Conservation (phyloP, 176 grass and related monocot genomes). For the Aegilops sharonensis region DNA sequence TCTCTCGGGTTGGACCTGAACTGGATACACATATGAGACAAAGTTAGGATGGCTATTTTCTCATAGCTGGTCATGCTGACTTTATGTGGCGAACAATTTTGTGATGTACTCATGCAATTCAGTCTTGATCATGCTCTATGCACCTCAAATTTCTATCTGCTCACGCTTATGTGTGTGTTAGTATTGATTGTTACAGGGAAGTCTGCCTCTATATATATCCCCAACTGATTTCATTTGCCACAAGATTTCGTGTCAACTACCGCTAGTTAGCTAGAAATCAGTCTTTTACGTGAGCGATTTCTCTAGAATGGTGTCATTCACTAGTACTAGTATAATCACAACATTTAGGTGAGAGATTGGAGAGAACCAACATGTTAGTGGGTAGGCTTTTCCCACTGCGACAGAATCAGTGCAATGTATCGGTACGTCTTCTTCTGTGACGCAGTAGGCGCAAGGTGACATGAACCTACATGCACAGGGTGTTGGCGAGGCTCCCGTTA, state of each 20-base stretch:
- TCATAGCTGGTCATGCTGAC: not conserved
- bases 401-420: rapidly evolving
- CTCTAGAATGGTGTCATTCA: not conserved
- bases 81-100: not conserved
- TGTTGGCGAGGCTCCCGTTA: not conserved
- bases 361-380: not conserved
- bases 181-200: not conserved
- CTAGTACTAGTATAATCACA: not conserved
- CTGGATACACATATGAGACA: not conserved
- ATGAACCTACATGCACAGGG: too few species aligned
- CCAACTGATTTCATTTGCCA: not conserved
- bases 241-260: not conserved
- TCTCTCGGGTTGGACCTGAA: not conserved
- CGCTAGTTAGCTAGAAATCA: not conserved
- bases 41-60: not conserved
- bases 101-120: not conserved
- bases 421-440: too few species aligned
- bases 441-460: not conserved
- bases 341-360: not conserved
- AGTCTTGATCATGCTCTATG: not conserved
- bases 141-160: not conserved
- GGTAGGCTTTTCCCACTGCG: not conserved
- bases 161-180: not conserved
- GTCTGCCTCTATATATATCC: not conserved
- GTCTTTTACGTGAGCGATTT: not conserved